Base-by-base conservation (phyloP, 2,329 filamentous ascomycete genomes). In the Dothideomycetes sp. region DNA sequence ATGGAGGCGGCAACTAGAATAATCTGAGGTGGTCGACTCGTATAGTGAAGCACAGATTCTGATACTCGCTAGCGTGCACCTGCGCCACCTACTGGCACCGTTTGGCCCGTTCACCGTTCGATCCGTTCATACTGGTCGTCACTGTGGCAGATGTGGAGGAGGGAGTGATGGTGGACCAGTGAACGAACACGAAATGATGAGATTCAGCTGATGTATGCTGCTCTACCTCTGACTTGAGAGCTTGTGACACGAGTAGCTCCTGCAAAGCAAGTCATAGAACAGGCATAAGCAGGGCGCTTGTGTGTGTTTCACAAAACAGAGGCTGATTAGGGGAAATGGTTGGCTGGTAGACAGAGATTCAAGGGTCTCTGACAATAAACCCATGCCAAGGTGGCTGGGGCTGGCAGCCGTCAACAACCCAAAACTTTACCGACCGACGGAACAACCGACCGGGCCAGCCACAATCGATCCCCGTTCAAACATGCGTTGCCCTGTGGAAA, bases 1-100 rank as follows among this genome's bases (percentile, higher is more conserved):
- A n/a, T n/a, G n/a, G n/a, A n/a, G n/a, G n/a, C n/a, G n/a, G n/a
- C n/a, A 33, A 40, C 18, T 5, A n/a, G 37, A 24, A 20, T 13
- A 33, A 24, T 33, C n/a, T 11, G 15, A 24, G 27, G 19, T 39
- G 18, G 27, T 23, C 27, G 25, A 24, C 31, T 40, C 37, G 37
- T 40, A 40, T 40, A 40, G 37, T 29, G 12, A 33, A 40, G 37
- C 37, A 40, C 37, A 19, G 29, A 40, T 33, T 40, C 37, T 32
- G 37, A 40, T 40, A 27, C 37, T 20, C 23, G 20, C 37, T 40
- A 40, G 37, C 29, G 37, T 40, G 27, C 9, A 8, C 15, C 37
- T 40, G 37, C 37, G 29, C 37, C 29, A 40, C 37, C 22, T 25
- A 22, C 37, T 40, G 37, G 13, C 29, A 40, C 37, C 28, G 28